Evolutionary conservation across 805 yeast species (phyloP).

Genomic region (Citeromyces matritensis): DNA sequence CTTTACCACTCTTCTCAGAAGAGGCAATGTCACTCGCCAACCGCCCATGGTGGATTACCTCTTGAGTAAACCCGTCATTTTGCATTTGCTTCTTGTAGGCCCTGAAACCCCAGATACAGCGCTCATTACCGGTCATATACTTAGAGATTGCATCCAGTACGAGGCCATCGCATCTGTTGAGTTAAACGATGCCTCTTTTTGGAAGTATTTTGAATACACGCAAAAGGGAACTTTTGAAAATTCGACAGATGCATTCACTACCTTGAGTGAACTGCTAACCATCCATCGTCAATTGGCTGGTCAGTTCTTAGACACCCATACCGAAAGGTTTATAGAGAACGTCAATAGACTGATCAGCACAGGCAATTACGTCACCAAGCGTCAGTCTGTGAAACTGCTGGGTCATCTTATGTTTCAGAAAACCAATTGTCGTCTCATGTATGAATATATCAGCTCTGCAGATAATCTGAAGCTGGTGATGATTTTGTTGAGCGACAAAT

Average conservation of each 20-base stretch:
- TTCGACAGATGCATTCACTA: conserved; percentile 79
- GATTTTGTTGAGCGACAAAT: conserved; percentile 77
- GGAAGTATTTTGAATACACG: conserved; percentile 76
- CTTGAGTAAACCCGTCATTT: conserved; percentile 46
- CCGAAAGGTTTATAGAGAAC: conserved; percentile 35
- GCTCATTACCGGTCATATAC: conserved; percentile 58
- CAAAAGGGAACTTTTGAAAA: conserved; percentile 71
- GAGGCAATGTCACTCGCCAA: conserved; percentile 52
- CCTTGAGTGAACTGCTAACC: conserved; percentile 56
- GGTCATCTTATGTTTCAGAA: conserved; percentile 58
- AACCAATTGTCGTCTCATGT: conserved; percentile 58
- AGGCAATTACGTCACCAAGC: conserved; percentile 78
- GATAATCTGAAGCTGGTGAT: conserved; percentile 76
- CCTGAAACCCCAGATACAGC: conserved; percentile 68
- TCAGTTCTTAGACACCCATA: conserved; percentile 41
- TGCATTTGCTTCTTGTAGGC: conserved; percentile 47
- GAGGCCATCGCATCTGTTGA: conserved; percentile 53
- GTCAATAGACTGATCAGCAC: conserved; percentile 64
- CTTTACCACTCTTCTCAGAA: conserved; percentile 63
- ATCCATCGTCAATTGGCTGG: conserved; percentile 53
- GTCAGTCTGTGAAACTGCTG: conserved; percentile 74
- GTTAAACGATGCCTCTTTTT: conserved; percentile 44
- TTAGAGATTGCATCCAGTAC: conserved; percentile 74
- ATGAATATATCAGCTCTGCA: conserved; percentile 63
- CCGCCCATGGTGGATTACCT: conserved; percentile 84